These are phyloP conservation scores for Saturnispora halmiae DNA, from an alignment of 805 yeast species.

Conservation along the genomic window DNA sequence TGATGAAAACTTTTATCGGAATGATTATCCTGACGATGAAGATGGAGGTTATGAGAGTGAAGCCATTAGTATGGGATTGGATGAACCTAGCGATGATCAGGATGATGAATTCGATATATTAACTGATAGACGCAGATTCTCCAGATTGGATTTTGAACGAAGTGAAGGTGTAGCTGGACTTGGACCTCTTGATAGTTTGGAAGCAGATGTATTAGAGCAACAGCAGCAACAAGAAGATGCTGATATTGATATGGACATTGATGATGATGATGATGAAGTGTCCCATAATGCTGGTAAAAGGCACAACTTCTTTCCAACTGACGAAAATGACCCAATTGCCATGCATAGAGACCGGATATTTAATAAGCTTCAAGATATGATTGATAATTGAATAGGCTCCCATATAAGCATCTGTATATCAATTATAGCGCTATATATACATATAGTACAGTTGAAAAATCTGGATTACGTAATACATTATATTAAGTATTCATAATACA, in stretches of 20 bases:
- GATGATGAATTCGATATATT: constrained; percentile 30
- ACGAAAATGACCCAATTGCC: constrained; percentile 52
- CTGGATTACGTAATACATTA: too few relatives aligned
- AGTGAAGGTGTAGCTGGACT: constrained; percentile 24
- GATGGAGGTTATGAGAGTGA: constrained; percentile 44
- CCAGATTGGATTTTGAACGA: constrained; percentile 21
- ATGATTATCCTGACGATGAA: constrained; percentile 94
- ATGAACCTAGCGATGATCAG: constrained; percentile 32
- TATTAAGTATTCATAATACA: too few relatives aligned
- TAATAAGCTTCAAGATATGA: constrained; percentile 47
- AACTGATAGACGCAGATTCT: constrained; percentile 27
- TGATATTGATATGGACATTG: constrained; percentile 14
- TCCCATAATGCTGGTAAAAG: constrained; percentile 25
- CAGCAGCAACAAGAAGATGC: constrained; percentile 11
- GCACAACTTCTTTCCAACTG: constrained; percentile 47
- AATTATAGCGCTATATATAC: too few relatives aligned
- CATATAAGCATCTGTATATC: background rate
- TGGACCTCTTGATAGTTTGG: constrained; percentile 25
- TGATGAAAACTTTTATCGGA: constrained; percentile 85
- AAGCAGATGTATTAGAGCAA: constrained; percentile 18
- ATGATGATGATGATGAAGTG: constrained; percentile 17
- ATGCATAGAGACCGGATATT: constrained; percentile 56
- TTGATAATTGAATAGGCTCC: constrained; percentile 28
- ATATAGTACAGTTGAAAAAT: too few relatives aligned
- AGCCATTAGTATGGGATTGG: constrained; percentile 19